Evolutionary conservation across 192 early-diverging fungal species (phyloP), one percentile per base, ranked within the genome.

Genomic region (Backusella sp.): DNA sequence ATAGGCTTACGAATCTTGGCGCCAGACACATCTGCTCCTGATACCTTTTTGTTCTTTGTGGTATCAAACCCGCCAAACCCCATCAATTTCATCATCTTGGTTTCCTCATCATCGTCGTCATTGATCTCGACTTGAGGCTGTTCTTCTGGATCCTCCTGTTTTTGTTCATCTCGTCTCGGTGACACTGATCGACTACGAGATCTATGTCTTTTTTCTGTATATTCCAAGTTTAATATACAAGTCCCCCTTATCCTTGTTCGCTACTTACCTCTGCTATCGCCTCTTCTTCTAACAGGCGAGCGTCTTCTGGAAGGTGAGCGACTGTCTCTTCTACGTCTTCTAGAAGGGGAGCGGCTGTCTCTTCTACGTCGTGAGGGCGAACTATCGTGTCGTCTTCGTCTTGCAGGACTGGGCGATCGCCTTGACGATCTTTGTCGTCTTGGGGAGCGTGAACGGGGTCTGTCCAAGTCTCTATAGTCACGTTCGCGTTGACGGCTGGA

Each of bases 41-140:
- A 66, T 0, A 97, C 94, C 34, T 92, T 86, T 59, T 95, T 94
- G 72, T 90, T 91, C 80, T 94, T 93, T 39, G 97, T 97, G 0
- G 92, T 90, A 59, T 91, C 89, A 82, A 98, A 98, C 2, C 93
- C 93, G 6, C 88, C 88, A 79, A 98, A 96, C 5, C 97, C 97
- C 91, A 98, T 92, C 70, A 96, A 30, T 0, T 86, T 86, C 86
- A 85, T 90, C 95, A 98, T 95, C 73, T 91, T 86, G 19, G 89
- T 89, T 65, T 97, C 96, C 67, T 86, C 80, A 66, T 90, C 87
- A 52, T 90, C 87, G 4, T 83, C 78, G 0, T 74, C 81, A 35
- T 83, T 72, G 19, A 59, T 41, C n/a, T 70, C 69, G 4, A 39
- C 37, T 14, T 26, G 39, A 17, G 41, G 8, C 23, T 6, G n/a